Conservation (phyloP, 2,329 filamentous ascomycete genomes). For the Periconia digitata region DNA sequence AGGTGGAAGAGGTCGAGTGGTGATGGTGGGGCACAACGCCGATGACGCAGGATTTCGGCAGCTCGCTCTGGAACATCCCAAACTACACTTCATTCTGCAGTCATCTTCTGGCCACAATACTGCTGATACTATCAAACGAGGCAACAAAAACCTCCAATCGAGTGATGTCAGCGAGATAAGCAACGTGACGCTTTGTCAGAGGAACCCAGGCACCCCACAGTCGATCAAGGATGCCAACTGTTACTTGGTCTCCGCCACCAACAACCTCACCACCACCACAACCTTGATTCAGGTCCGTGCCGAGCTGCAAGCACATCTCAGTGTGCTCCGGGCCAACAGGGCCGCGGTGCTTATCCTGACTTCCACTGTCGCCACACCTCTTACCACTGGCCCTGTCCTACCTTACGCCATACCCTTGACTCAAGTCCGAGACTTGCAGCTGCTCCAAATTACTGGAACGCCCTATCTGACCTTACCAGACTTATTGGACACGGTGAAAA, state of each 20-base stretch:
- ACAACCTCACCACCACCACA: slow-evolving; percentile 12
- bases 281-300: slow-evolving; percentile 18
- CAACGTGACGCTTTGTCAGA: slow-evolving; percentile 18
- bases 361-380: slow-evolving; percentile 18
- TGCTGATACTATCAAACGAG: neutral
- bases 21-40: no score
- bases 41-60: no score
- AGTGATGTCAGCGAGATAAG: no score
- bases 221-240: slow-evolving; percentile 35
- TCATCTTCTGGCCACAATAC: slow-evolving; percentile 1
- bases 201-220: slow-evolving; percentile 24
- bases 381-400: neutral
- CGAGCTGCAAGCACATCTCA: slow-evolving; percentile 37
- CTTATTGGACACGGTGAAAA: no score
- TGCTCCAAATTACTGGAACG: no score
- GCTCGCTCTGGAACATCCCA: no score
- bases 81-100: slow-evolving; percentile 4
- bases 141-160: slow-evolving; percentile 9
- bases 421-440: no score
- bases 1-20: neutral
- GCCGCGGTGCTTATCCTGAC: slow-evolving; percentile 32
- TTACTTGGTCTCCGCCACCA: slow-evolving; percentile 29
- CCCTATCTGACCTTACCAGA: no score
- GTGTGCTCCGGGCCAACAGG: slow-evolving; percentile 29
- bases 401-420: no score